Percentiles rank a stretch among this genome's conserved stretches.
Conservation (phyloP, 2,329 filamentous ascomycete species). For the Paracoccidioides lutzii region DNA sequence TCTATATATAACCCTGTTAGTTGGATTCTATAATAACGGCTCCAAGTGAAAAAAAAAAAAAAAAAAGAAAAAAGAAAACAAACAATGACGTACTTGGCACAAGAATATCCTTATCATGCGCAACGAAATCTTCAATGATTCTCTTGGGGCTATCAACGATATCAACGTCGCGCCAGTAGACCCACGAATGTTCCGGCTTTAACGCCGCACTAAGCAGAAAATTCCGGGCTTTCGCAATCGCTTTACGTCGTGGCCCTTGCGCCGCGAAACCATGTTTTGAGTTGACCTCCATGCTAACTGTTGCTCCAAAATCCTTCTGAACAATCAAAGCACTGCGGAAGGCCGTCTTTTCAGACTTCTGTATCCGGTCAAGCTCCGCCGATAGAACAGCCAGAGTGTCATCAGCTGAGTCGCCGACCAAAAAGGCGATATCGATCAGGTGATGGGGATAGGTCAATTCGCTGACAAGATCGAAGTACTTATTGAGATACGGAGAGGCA, state of each 20-base stretch:
- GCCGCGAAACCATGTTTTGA: constrained; percentile 76
- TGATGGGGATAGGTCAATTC: constrained; percentile 89
- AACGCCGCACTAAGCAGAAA: constrained; percentile 74
- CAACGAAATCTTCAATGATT: constrained; percentile 90
- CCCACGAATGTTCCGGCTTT: constrained; percentile 93
- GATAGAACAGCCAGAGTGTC: constrained; percentile 81
- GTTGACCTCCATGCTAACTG: constrained; percentile 61
- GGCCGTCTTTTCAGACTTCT: constrained; percentile 56
- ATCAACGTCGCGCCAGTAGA: constrained; percentile 97
- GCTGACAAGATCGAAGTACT: constrained; percentile 86
- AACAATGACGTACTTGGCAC: constrained; percentile 65
- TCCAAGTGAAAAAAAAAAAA: not conserved
- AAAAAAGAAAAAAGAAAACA: too few relatives aligned
- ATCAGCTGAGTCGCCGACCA: constrained; percentile 82
- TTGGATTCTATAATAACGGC: not conserved
- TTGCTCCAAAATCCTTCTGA: constrained; percentile 77
- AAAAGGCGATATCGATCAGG: constrained; percentile 86
- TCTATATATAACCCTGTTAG: constrained; percentile 40
- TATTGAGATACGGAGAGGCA: constrained; percentile 64
- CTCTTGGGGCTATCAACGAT: constrained; percentile 78
- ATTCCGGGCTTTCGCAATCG: constrained; percentile 81
- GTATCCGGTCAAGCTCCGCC: constrained; percentile 75
- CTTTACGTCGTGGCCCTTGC: constrained; percentile 79
- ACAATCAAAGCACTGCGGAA: constrained; percentile 78
- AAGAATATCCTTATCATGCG: constrained; percentile 81